Evolutionary conservation across 306 rosid species (phyloP), one percentile per base, ranked within the genome.

Genomic region (Betula pendula): DNA sequence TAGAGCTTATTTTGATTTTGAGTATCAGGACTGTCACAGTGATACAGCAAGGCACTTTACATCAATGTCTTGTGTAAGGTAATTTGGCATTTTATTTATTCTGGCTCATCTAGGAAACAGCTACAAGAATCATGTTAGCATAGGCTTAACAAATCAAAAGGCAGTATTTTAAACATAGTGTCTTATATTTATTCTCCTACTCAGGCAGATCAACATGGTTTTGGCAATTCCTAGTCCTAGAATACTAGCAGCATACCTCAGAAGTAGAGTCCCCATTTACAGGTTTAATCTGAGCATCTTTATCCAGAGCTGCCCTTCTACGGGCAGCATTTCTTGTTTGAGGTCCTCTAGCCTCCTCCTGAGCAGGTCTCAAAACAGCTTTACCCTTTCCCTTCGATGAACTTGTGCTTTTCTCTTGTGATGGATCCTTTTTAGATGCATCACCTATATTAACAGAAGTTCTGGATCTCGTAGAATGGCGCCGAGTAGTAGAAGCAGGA

Each of bases 321-420:
- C 98, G 97, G 48, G 94, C 78, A 60, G 96, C 90, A 81, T 90
- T 96, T 83, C 99, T 96, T 22, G 99, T 96, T 85, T 96, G 99
- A 55, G 96, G 91, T 31, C 97, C 96, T 82, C 90, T 87, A 71
- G 84, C 74, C 84, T 91, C 99, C 85, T 89, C 99, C 80, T 85
- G 93, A 14, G 97, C 78, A 77, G 97, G 88, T 87, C 88, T 92
- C 78, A 96, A 81, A 74, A 96, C 91, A 76, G 99, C 99, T 87
- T 96, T 96, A 24, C 99, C 98, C 85, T 96, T 96, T 27, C 93
- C 97, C 85, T 96, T 96, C 53, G 98, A 91, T 59, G 96, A 91
- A 81, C 91, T 91, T 12, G 81, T 73, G 84, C 87, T 86, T 84
- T 92, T 92, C 77, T 95, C 99, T 79, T 87, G 92, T 73, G 89